Evolutionary conservation across 1,284 basidiomycete species (phyloP).

Genomic region (Cutaneotrichosporon cutaneum): DNA sequence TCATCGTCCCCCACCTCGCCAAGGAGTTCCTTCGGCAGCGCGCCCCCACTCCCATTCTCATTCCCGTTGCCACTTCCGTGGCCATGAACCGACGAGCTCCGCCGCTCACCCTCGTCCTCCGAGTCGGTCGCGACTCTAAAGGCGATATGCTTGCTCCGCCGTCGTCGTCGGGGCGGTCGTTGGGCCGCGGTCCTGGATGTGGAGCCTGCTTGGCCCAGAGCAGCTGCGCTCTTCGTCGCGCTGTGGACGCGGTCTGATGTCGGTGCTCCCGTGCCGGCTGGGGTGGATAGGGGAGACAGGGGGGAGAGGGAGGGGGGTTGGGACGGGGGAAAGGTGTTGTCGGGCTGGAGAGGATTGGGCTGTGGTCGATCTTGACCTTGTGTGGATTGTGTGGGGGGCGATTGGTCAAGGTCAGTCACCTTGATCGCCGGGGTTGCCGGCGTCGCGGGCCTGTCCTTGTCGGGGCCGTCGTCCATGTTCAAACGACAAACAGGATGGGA

Average conservation of each 20-base stretch:
- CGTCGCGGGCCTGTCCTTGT: not conserved
- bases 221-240: not conserved
- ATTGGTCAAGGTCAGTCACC: conserved; percentile 3
- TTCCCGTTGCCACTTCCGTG: not conserved
- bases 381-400: not conserved
- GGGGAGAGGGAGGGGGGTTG: not conserved
- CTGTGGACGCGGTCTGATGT: not conserved
- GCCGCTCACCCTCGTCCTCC: not conserved
- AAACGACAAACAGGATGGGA: too few species aligned
- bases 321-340: not conserved
- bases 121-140: conserved; percentile 3
- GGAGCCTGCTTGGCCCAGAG: not conserved
- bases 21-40: not conserved
- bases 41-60: not conserved
- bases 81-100: not conserved
- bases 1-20: not conserved
- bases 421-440: not conserved
- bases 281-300: not conserved
- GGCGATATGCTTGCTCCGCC: not conserved
- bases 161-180: not conserved
- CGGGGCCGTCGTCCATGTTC: not conserved
- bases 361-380: not conserved
- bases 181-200: not conserved
- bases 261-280: not conserved
- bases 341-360: not conserved